These are phyloP conservation scores for Apiospora pterosperma DNA, from an alignment of 2,329 filamentous ascomycete species.

Conservation along the genomic window DNA sequence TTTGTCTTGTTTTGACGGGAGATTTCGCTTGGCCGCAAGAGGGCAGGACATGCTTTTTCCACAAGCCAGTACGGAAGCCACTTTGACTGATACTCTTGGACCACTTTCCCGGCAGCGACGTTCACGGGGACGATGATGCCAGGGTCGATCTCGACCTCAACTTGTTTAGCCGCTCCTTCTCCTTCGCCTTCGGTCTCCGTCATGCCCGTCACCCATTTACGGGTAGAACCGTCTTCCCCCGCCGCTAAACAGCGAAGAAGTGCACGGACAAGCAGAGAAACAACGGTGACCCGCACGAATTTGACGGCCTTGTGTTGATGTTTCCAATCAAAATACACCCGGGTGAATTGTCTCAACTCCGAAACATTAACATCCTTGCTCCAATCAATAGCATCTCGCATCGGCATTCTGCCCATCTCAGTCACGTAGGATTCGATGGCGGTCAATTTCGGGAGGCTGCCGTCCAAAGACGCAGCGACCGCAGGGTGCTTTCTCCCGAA, in stretches of 20 bases:
- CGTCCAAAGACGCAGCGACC: background rate
- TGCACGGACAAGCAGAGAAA: background rate
- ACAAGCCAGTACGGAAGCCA: constrained; percentile 6
- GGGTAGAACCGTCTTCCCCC: background rate
- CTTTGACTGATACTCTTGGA: background rate
- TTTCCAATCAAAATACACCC: background rate
- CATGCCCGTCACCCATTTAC: background rate
- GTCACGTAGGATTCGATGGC: background rate
- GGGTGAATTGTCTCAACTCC: background rate
- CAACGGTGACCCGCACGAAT: background rate
- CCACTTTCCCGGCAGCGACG: background rate
- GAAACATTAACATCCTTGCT: background rate
- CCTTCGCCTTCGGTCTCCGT: background rate
- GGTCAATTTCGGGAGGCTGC: background rate
- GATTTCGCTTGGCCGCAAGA: background rate
- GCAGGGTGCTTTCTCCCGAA: background rate
- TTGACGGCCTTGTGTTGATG: background rate
- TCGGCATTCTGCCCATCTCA: background rate
- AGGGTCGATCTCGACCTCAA: background rate
- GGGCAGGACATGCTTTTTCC: background rate
- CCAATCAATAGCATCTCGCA: background rate
- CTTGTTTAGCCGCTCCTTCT: background rate
- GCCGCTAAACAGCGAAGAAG: background rate
- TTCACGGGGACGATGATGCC: background rate
- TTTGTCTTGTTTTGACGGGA: background rate